A percentile compares a stretch with the other conserved stretches of the same genome.
Conservation (phyloP, 306 rosid genomes). For the Pterocarpus macrocarpus region DNA sequence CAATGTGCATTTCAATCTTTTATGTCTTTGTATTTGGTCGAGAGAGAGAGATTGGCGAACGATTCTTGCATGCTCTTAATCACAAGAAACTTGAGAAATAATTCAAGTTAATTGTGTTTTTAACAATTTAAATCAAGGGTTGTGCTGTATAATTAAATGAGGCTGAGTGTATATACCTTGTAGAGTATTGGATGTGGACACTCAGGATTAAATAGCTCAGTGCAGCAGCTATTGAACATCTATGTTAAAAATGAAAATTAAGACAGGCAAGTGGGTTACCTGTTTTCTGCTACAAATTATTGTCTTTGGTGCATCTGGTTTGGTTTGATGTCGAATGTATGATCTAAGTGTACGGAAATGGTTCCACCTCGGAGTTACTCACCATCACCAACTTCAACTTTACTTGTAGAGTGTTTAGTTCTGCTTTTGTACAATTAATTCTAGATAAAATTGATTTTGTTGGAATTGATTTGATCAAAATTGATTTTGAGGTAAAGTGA, state of each 20-base stretch:
- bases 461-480: too few species aligned
- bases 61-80: too few species aligned
- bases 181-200: not conserved
- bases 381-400: not conserved
- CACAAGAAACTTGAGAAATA: too few species aligned
- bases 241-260: too few species aligned
- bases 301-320: not conserved
- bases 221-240: not conserved
- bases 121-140: not conserved
- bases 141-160: not conserved
- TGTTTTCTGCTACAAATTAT: too few species aligned
- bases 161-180: not conserved
- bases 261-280: too few species aligned
- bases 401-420: too few species aligned
- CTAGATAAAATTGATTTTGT: too few species aligned
- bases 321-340: not conserved
- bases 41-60: not conserved
- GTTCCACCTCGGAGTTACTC: not conserved
- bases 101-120: not conserved
- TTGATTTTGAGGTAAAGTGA: too few species aligned
- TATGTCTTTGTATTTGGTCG: not conserved
- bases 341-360: not conserved
- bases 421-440: too few species aligned
- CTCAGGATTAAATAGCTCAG: not conserved
- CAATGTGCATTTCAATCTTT: not conserved